phyloP scores from a whole-genome alignment of 306 rosid species.

The Quercus robur region DNA sequence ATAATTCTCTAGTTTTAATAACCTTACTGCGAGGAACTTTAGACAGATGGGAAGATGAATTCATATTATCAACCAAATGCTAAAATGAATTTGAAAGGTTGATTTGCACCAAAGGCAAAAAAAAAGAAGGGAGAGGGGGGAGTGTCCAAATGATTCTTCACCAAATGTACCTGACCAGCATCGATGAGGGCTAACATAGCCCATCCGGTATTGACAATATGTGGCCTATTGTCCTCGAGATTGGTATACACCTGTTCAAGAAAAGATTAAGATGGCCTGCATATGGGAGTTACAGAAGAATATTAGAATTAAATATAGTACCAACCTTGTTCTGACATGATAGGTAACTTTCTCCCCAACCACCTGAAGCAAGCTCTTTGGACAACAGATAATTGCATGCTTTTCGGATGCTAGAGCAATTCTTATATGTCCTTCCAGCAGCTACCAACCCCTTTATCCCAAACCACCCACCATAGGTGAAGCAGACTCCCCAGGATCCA shows the following conservation, averaged over 20 bases:
- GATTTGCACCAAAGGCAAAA: neutral
- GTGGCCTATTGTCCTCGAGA: constrained; percentile 56
- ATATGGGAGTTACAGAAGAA: constrained; percentile 6
- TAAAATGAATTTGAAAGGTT: neutral
- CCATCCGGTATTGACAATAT: constrained; percentile 74
- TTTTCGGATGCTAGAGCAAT: constrained; percentile 53
- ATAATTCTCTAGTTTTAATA: too few relatives aligned
- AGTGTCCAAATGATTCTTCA: neutral
- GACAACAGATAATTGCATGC: constrained; percentile 78
- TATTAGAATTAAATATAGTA: neutral
- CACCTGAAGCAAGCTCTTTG: constrained; percentile 77
- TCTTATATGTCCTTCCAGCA: constrained; percentile 62
- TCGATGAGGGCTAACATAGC: too few relatives aligned
- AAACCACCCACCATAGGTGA: constrained; percentile 84
- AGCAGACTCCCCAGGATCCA: constrained; percentile 94
- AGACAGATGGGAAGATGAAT: neutral
- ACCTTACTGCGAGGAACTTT: too few relatives aligned
- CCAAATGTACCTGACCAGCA: constrained; percentile 50
- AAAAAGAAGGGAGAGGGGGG: neutral
- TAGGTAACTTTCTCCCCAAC: constrained; percentile 89
- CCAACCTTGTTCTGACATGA: constrained; percentile 77
- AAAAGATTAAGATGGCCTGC: constrained; percentile 2
- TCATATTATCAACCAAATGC: neutral
- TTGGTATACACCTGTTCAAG: constrained; percentile 64
- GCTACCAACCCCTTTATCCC: constrained; percentile 73